Percentiles rank a stretch among this genome's conserved stretches.
phyloP scores from a whole-genome alignment of 1,284 basidiomycete genomes.

The Cryptococcus sp. region DNA sequence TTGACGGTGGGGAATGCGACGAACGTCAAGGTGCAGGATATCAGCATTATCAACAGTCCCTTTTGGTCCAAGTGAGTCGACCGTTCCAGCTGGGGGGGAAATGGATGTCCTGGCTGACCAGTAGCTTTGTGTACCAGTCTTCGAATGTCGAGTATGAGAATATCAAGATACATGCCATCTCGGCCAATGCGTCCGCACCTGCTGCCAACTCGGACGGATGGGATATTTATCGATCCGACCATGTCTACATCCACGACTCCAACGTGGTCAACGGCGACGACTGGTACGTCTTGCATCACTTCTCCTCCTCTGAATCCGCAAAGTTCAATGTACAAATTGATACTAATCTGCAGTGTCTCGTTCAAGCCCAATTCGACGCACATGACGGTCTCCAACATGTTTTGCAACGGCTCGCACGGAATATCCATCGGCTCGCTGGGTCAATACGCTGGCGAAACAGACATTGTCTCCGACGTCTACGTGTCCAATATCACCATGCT shows the following conservation, averaged over 20 bases:
- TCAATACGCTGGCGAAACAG: constrained; percentile 54
- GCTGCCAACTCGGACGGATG: constrained; percentile 58
- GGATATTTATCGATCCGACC: constrained; percentile 55
- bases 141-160: constrained; percentile 22
- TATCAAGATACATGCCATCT: constrained; percentile 21
- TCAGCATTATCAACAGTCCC: constrained; percentile 32
- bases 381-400: constrained; percentile 56
- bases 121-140: constrained; percentile 25
- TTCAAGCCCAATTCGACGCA: constrained; percentile 65
- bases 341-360: constrained; percentile 53
- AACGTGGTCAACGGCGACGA: constrained; percentile 28
- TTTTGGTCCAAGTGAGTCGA: constrained; percentile 29
- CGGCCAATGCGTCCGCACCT: constrained; percentile 20
- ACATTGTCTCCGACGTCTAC: constrained; percentile 63
- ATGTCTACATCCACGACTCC: constrained; percentile 27
- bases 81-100: too few species aligned
- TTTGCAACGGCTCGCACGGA: constrained; percentile 54
- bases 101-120: too few species aligned
- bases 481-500: constrained; percentile 57
- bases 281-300: constrained; percentile 9
- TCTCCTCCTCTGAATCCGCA: neutral
- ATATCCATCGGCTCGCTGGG: constrained; percentile 59
- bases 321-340: too few species aligned
- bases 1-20: constrained; percentile 57
- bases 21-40: constrained; percentile 53